Evolutionary conservation across 805 yeast species (phyloP), one percentile per base, ranked within the genome.

Genomic region (Wickerhamiella brachini): DNA sequence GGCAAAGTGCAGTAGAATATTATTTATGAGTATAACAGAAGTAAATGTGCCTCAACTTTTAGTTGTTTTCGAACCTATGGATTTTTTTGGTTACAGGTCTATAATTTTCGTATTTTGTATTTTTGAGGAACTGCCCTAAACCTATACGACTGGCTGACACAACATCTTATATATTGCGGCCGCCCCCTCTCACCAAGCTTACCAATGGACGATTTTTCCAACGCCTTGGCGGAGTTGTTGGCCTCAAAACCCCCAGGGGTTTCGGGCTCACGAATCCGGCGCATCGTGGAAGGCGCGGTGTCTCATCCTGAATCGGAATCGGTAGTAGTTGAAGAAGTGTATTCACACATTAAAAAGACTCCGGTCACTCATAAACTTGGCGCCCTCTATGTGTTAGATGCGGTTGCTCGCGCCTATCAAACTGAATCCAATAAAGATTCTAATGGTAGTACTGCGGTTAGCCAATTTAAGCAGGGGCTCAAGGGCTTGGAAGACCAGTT

Each of bases 201-300:
- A 24, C 42, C 37, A 20, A 49, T 51, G 49, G 45, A 52, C 10
- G 51, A 49, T 15, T 44, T 45, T 18, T 26, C 48, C 22, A 38
- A 37, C 38, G 47, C 47, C 34, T 51, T 62, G 41, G 53, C 54
- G 23, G 64, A 67, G 51, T 56, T 66, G 47, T 31, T 62, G 50
- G 44, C 56, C 41, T 58, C 62, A 18, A 67, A 68, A 55, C 63
- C 95, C 15, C 90, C 90, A 13, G 97, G 98, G 54, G 93, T 90
- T 49, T 88, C 97, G 26, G 97, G 97, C 44, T 80, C 95, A 51
- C 87, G 96, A 71, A 93, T 90, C 68, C 85, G 85, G 66, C 81
- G 81, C 62, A 72, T 89, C 63, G 85, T 90, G 22, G 37, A 47
- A 26, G 43, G 12, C 8, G 23, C 45, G 2, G 52, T 48, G 45